phyloP scores from a whole-genome alignment of 2,329 filamentous ascomycete species.

The Sporothrix mexicana region DNA sequence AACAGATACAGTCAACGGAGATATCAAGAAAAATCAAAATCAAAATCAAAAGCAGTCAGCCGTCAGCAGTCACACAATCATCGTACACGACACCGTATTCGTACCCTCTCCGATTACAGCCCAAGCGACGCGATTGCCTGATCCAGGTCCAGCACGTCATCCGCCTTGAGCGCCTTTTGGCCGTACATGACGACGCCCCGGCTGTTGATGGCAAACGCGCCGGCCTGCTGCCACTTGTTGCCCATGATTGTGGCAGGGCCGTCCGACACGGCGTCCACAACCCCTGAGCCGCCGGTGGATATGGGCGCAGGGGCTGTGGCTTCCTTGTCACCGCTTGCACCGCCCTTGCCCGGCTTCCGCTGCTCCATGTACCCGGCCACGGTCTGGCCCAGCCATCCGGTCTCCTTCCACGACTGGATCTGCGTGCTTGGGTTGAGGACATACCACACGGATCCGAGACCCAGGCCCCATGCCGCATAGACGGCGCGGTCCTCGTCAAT shows the following conservation, averaged over 20 bases:
- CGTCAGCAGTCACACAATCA: background rate
- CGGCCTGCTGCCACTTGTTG: conserved; percentile 63
- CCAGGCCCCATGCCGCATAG: conserved; percentile 66
- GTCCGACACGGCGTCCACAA: conserved; percentile 41
- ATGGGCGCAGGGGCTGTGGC: background rate
- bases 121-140: conserved; percentile 48
- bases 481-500: conserved; percentile 62
- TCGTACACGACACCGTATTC: background rate
- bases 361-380: conserved; percentile 55
- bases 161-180: conserved; percentile 54
- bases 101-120: conserved; percentile 37
- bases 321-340: conserved; percentile 49
- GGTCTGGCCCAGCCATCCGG: conserved; percentile 59
- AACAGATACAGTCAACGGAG: background rate
- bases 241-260: conserved; percentile 55
- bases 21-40: conserved; percentile 1
- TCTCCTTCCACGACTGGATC: conserved; percentile 59
- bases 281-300: conserved; percentile 27
- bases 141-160: conserved; percentile 62
- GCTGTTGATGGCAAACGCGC: conserved; percentile 58
- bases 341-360: conserved; percentile 42
- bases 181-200: conserved; percentile 58
- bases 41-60: background rate
- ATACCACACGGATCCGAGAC: conserved; percentile 57
- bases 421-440: conserved; percentile 61